These are phyloP conservation scores for Globisporangium barbulae DNA, from an alignment of 352 stramenopile genomes.

Conservation along the genomic window DNA sequence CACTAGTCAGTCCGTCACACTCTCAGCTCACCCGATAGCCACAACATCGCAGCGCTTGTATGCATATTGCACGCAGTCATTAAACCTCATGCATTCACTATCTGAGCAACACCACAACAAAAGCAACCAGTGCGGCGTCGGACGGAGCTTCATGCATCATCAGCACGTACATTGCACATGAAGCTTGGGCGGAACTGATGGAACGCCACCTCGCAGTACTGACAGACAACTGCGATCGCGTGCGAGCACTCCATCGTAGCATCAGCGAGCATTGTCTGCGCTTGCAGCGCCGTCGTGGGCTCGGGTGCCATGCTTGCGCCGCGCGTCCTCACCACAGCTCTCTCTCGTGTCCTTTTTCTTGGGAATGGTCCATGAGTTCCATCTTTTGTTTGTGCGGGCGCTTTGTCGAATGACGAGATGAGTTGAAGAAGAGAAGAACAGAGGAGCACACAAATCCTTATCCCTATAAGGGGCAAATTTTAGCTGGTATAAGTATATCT, in stretches of 20 bases:
- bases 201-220: slow-evolving; percentile 40
- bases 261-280: not conserved
- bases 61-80: not conserved
- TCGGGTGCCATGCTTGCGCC: not conserved
- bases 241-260: not conserved
- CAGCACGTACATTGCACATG: slow-evolving; percentile 34
- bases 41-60: no score
- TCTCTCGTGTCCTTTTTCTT: not conserved
- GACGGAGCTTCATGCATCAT: not conserved
- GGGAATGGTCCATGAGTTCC: not conserved
- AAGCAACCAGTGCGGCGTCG: not conserved
- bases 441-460: no score
- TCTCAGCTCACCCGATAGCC: not conserved
- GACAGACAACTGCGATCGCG: slow-evolving; percentile 23
- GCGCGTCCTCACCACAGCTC: not conserved
- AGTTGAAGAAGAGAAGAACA: no score
- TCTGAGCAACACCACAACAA: not conserved
- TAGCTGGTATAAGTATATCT: no score
- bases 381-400: no score
- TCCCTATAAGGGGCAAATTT: no score
- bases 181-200: slow-evolving; percentile 36
- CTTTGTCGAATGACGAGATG: no score
- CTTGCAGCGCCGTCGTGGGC: not conserved
- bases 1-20: not conserved
- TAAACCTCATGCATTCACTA: not conserved